Conservation (phyloP, 805 yeast genomes). For the Yamadazyma nakazawae region DNA sequence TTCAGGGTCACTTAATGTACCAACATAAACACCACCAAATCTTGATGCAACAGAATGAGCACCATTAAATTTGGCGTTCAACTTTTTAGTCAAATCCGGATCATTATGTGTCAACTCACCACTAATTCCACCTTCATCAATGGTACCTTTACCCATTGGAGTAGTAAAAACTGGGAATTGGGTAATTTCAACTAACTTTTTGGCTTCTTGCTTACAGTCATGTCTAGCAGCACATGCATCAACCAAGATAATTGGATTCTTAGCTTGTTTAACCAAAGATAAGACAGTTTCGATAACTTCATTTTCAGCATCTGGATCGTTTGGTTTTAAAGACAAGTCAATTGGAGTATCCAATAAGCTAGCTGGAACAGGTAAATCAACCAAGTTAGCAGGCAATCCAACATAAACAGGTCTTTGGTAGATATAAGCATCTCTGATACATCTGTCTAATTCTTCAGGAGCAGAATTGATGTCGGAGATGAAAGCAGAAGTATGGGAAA, state of each 20-base stretch:
- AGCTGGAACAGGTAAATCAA: conserved; percentile 35
- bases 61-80: conserved; percentile 20
- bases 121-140: conserved; percentile 36
- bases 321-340: conserved; percentile 30
- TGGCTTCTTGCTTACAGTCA: conserved; percentile 32
- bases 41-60: conserved; percentile 21
- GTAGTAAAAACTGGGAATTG: conserved; percentile 40
- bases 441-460: conserved; percentile 37
- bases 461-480: conserved; percentile 33
- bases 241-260: conserved; percentile 35
- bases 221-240: conserved; percentile 43
- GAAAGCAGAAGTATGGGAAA: conserved; percentile 36
- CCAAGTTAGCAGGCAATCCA: conserved; percentile 40
- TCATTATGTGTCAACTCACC: conserved; percentile 24
- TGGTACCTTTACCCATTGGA: conserved; percentile 40
- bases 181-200: conserved; percentile 31
- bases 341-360: conserved; percentile 33
- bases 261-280: conserved; percentile 22
- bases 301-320: conserved; percentile 34
- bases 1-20: conserved; percentile 34
- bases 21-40: conserved; percentile 41
- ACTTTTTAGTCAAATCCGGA: conserved; percentile 22
- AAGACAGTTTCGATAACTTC: conserved; percentile 33
- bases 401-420: conserved; percentile 40
- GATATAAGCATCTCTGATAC: conserved; percentile 36